Conservation (phyloP, 768 basidiomycete species). For the Podaxis carcinomalis region DNA sequence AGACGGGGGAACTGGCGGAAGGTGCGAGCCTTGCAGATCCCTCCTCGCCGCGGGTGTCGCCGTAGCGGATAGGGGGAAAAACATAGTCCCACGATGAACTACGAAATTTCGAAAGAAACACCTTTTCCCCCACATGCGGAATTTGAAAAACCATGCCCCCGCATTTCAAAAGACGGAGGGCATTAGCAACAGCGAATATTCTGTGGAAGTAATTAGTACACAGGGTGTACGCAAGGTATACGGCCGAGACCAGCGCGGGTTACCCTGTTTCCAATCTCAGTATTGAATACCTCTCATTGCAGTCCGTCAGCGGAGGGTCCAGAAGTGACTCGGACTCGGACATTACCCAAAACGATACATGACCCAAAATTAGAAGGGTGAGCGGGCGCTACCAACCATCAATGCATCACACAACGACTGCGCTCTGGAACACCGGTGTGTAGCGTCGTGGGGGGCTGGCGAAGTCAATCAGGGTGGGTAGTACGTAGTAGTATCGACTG, state of each 20-base stretch:
- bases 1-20: neutral
- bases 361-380: neutral
- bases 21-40: neutral
- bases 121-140: neutral
- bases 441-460: neutral
- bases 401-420: neutral
- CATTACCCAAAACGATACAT: neutral
- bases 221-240: neutral
- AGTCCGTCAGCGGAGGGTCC: neutral
- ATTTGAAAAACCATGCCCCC: neutral
- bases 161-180: neutral
- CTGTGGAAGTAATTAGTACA: neutral
- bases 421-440: neutral
- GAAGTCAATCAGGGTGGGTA: neutral
- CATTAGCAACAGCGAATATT: neutral
- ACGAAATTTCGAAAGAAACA: neutral
- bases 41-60: neutral
- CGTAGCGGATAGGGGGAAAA: neutral
- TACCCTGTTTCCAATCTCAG: neutral
- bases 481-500: neutral
- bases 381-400: neutral
- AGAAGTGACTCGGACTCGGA: neutral
- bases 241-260: neutral
- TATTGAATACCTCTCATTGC: neutral
- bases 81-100: neutral